Evolutionary conservation across 495 filamentous ascomycete genomes (phyloP).

Genomic region (Geopyxis carbonaria): DNA sequence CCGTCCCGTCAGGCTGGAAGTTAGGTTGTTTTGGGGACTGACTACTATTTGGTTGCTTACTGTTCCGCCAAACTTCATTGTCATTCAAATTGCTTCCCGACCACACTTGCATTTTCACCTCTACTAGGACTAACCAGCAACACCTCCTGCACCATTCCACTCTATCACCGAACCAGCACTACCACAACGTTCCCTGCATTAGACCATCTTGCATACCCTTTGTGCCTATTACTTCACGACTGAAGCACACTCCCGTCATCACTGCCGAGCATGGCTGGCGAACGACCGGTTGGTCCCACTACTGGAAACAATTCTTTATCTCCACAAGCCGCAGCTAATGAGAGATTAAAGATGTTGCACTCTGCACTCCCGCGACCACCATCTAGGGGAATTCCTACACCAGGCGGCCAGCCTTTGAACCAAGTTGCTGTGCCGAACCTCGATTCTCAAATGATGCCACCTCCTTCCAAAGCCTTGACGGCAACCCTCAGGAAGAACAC

Average conservation of each 20-base stretch:
- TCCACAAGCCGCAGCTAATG: background rate
- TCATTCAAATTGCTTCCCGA: too few species aligned
- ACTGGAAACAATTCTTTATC: background rate
- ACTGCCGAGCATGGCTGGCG: constrained; percentile 1
- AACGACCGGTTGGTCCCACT: constrained; percentile 3
- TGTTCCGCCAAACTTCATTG: too few species aligned
- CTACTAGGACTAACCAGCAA: too few species aligned
- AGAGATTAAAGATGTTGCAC: constrained; percentile 5
- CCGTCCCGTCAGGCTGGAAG: too few species aligned
- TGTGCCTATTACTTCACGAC: too few species aligned
- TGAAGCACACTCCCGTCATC: background rate
- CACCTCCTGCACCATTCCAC: too few species aligned
- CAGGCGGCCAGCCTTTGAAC: constrained; percentile 10
- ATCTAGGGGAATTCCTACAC: constrained; percentile 16
- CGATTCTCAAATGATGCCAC: constrained; percentile 20
- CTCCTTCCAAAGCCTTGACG: constrained; percentile 22
- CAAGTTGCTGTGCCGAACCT: background rate
- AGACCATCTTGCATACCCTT: too few species aligned
- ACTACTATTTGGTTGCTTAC: too few species aligned
- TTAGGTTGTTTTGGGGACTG: too few species aligned
- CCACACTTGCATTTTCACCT: too few species aligned
- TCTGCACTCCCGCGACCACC: constrained; percentile 22
- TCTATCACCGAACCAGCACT: too few species aligned
- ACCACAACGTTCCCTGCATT: too few species aligned
- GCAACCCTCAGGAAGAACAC: constrained; percentile 11